These are phyloP conservation scores for Immersiella caudata DNA, from an alignment of 495 filamentous ascomycete genomes.

Conservation along the genomic window DNA sequence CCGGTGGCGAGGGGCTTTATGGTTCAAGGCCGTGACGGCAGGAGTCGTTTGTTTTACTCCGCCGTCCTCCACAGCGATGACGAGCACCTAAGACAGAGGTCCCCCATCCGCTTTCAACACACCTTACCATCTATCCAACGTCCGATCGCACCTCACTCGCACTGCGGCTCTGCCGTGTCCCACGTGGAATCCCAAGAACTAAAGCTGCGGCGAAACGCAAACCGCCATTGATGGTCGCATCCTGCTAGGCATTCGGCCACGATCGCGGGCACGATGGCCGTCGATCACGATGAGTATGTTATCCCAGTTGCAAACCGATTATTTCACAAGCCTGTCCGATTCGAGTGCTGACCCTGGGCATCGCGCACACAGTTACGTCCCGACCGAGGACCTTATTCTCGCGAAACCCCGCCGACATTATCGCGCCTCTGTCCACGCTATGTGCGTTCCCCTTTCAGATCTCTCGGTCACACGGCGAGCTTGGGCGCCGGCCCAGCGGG, in stretches of 20 bases:
- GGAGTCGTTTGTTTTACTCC: constrained; percentile 16
- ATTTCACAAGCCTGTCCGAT: not conserved
- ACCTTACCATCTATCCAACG: not conserved
- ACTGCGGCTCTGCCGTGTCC: not conserved
- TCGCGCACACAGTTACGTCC: constrained; percentile 37
- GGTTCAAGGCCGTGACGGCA: constrained; percentile 9
- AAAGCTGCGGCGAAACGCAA: not conserved
- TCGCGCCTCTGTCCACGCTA: constrained; percentile 71
- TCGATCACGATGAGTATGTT: constrained; percentile 55
- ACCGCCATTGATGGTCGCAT: constrained; percentile 35
- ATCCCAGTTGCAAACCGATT: not conserved
- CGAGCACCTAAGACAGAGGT: constrained; percentile 22
- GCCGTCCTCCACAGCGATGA: constrained; percentile 21
- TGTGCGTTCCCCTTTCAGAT: constrained; percentile 55
- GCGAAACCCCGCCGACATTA: constrained; percentile 72
- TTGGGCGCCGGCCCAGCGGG: not conserved
- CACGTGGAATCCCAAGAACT: not conserved
- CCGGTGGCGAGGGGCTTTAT: constrained; percentile 19
- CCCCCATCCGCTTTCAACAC: constrained; percentile 6
- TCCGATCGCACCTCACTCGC: not conserved
- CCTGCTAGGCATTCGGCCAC: constrained; percentile 28
- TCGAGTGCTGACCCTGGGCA: not conserved
- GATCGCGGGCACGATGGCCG: constrained; percentile 49
- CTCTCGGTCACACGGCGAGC: constrained; percentile 2
- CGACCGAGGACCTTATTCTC: constrained; percentile 61